Base-by-base conservation (phyloP, 2,329 filamentous ascomycete genomes). In the Cladosporium sphaerospermum region DNA sequence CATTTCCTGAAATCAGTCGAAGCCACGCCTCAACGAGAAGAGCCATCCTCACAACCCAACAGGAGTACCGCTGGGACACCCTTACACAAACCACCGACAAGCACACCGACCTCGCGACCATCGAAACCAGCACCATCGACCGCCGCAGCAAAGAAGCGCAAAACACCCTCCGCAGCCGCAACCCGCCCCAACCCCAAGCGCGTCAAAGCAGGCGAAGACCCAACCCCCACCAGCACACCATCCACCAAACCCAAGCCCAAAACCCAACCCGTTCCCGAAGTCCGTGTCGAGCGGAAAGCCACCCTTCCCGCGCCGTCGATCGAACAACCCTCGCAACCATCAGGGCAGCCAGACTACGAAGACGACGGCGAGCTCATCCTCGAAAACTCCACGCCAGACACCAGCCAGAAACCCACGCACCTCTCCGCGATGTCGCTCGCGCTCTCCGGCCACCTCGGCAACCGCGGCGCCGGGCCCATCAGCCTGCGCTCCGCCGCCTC, bases 401-500 rank as follows among this genome's bases (percentile, higher is more conserved):
- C 53, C 52, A 59, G 61, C 44, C 61, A 61, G 51, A 62, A 58
- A 14, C 54, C 53, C 3, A 52, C 37, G 31, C 59, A 54, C 31
- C 54, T 46, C 32, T 59, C 51, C 14, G 60, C 58, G 9, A 63
- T 64, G 62, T 60, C 59, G 3, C 62, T 66, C 18, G 65, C 64
- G 8, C 51, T 68, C 3, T 57, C 57, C 23, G 64, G 64, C 2
- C 43, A 36, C 16, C 23, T 53, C 7, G 44, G 45, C 18, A 23
- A 16, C 16, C 57, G 71, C 1, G 66, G 65, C 18, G 62, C 64
- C 23, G 72, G 73, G 3, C 74, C 73, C 2, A 74, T 75, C 42
- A 71, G 67, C 13, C 64, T 75, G 36, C 69, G 68, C 13, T 72
- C 69, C 55, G 73, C 72, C 1, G 71, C 73, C 7, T 73, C 65